These are phyloP conservation scores for Xylariaceae sp. DNA, from an alignment of 2,329 filamentous ascomycete genomes.

Conservation along the genomic window DNA sequence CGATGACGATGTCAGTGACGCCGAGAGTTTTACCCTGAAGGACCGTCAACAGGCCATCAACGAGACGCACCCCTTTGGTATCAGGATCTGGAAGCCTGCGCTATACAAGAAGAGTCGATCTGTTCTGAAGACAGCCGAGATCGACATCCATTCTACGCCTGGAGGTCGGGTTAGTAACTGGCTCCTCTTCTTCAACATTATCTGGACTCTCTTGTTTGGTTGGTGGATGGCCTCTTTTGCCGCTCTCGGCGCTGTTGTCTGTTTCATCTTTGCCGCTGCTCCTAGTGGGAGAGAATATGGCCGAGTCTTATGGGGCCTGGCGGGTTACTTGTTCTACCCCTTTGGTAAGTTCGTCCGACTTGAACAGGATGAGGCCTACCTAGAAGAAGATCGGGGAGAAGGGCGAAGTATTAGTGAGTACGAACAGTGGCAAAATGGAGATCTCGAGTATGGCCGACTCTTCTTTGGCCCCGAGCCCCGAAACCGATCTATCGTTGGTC, in stretches of 20 bases:
- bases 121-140: constrained; percentile 92
- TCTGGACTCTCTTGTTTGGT: constrained; percentile 89
- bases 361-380: constrained; percentile 88
- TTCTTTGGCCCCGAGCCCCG: constrained; percentile 80
- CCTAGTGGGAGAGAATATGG: constrained; percentile 83
- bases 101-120: constrained; percentile 97
- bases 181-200: constrained; percentile 79
- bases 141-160: constrained; percentile 92
- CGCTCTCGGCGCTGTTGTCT: constrained; percentile 67
- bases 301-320: constrained; percentile 73
- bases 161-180: constrained; percentile 80
- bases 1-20: constrained; percentile 73
- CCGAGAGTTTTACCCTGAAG: constrained; percentile 95
- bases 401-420: constrained; percentile 97
- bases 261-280: constrained; percentile 72
- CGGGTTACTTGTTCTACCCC: constrained; percentile 86
- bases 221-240: constrained; percentile 89
- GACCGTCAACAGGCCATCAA: constrained; percentile 98
- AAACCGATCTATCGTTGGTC: constrained; percentile 75
- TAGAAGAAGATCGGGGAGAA: constrained; percentile 91
- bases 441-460: constrained; percentile 88
- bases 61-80: constrained; percentile 96
- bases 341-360: constrained; percentile 95
- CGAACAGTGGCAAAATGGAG: constrained; percentile 97
- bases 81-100: constrained; percentile 97